Base-by-base conservation (phyloP, 2,329 filamentous ascomycete species). In the Madurella fahalii region DNA sequence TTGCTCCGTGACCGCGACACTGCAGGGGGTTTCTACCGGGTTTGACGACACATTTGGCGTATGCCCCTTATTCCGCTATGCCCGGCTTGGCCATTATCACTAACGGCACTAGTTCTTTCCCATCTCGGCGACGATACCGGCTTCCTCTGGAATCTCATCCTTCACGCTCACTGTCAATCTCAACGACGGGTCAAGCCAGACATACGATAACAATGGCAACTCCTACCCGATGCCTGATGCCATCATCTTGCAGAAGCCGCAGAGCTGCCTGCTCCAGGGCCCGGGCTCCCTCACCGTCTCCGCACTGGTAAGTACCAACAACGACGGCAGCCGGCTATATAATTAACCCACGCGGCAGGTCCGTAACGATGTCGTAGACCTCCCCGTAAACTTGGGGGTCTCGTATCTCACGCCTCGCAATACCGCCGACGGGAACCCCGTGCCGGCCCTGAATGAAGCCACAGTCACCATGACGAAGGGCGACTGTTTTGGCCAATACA, bases 141-240 rank as follows among this genome's bases (percentile, higher is more conserved):
- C 82, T 60, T 69, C 80, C 54, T 72, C 79, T 53, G 76, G 86
- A 59, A 81, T 89, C 69, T 78, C 85, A 40, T 77, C 85, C 60
- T 81, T 87, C 71, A 74, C 74, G 58, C 65, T 84, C 63, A 68
- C 78, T 2, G 63, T 85, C 50, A 78, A 75, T 52, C 69, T 74
- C 50, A 71, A 69, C 2, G 73, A 76, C 56, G 81, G 80, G 7
- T 70, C 72, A 15, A 74, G 68, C 18, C 67, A 74, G 53, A 64
- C 65, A 0, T 77, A 75, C 59, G 75, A 83, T 62, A 85, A 85
- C 65, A 84, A 84, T 60, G 81, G 81, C 7, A 71, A 74, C 39
- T 72, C 71, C 1, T 85, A 82, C 55, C 76, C 75, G 2, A 62
- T 85, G 2, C 74, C 79, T 46, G 82, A 85, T 63, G 76, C 69